A percentile compares a stretch with the other conserved stretches of the same genome.
These are phyloP conservation scores for Globisporangium lucens DNA, from an alignment of 352 stramenopile species.

Conservation along the genomic window DNA sequence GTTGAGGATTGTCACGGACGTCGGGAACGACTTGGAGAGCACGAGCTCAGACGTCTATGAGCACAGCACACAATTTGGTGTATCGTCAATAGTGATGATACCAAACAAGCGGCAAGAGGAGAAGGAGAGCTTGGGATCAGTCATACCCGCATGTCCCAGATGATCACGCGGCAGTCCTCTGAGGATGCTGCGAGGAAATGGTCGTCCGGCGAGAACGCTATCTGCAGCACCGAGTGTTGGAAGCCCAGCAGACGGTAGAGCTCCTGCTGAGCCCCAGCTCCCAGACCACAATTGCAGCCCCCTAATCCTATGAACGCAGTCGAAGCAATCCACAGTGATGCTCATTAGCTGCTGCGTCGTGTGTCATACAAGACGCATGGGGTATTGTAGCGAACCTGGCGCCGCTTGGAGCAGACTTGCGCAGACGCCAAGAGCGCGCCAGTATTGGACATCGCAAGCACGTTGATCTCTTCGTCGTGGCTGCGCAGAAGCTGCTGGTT, in stretches of 20 bases:
- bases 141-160: constrained; percentile 74
- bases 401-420: constrained; percentile 39
- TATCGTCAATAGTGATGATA: background rate
- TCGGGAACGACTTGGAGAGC: constrained; percentile 60
- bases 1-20: constrained; percentile 64
- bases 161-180: constrained; percentile 59
- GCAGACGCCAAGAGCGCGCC: constrained; percentile 42
- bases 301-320: constrained; percentile 24
- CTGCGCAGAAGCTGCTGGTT: constrained; percentile 49
- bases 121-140: background rate
- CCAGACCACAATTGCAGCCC: constrained; percentile 46
- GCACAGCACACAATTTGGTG: background rate
- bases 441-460: constrained; percentile 36
- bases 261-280: constrained; percentile 37
- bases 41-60: constrained; percentile 66
- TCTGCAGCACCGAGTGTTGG: constrained; percentile 55
- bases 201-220: constrained; percentile 75
- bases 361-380: background rate
- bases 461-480: constrained; percentile 60
- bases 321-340: too few relatives aligned
- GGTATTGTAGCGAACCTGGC: constrained; percentile 6
- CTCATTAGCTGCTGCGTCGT: background rate
- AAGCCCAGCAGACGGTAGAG: constrained; percentile 61
- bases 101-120: background rate
- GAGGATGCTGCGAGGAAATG: constrained; percentile 69